Evolutionary conservation across 331 rosid species (phyloP).

Genomic region (Ulmus americana): DNA sequence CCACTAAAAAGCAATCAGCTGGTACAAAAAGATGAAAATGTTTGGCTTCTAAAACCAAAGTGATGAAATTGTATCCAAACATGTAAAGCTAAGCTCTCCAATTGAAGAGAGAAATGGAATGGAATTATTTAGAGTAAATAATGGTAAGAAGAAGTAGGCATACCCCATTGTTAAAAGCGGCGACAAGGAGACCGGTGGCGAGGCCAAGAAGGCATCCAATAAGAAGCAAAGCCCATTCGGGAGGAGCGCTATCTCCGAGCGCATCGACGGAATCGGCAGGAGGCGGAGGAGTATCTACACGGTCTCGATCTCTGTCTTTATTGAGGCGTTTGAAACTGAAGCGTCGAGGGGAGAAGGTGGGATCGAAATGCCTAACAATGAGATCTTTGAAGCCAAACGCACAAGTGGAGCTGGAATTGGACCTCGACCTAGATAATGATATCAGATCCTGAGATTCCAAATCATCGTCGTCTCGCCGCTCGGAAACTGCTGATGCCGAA

Average conservation of each 20-base stretch:
- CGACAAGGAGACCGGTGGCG: constrained; percentile 85
- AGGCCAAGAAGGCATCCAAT: constrained; percentile 85
- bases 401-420: neutral
- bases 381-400: constrained; percentile 38
- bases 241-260: constrained; percentile 72
- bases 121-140: neutral
- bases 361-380: constrained; percentile 44
- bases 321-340: constrained; percentile 54
- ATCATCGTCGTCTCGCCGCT: neutral
- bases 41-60: no score
- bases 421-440: neutral
- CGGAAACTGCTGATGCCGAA: neutral
- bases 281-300: constrained; percentile 10
- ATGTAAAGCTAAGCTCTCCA: no score
- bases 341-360: constrained; percentile 50
- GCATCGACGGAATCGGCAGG: constrained; percentile 40
- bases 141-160: constrained; percentile 2
- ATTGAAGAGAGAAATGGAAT: neutral
- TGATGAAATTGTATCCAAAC: no score
- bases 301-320: constrained; percentile 17
- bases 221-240: constrained; percentile 88
- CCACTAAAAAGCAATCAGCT: no score
- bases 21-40: no score
- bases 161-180: constrained; percentile 85
- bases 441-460: neutral